Conservation (phyloP, 169 alveolate genomes). For the Plasmodium sp. region DNA sequence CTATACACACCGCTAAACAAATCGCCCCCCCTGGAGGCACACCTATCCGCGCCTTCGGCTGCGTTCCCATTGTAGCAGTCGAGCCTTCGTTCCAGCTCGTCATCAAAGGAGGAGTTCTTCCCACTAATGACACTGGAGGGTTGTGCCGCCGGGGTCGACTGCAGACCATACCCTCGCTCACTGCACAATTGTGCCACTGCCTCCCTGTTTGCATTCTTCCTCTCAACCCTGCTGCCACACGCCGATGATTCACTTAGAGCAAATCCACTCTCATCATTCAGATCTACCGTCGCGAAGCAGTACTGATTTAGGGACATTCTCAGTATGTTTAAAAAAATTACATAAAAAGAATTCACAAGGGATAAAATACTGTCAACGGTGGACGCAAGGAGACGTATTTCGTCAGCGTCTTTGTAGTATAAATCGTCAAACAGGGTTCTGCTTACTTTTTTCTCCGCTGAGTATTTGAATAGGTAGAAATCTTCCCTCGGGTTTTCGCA, state of each 20-base stretch:
- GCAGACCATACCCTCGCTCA: background rate
- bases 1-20: background rate
- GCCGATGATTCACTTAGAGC: background rate
- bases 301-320: conserved; percentile 40
- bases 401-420: conserved; percentile 58
- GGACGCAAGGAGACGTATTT: conserved; percentile 56
- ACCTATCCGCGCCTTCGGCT: background rate
- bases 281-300: conserved; percentile 66
- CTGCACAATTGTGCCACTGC: background rate
- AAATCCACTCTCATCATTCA: conserved; percentile 27
- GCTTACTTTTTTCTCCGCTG: conserved; percentile 42
- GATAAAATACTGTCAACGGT: conserved; percentile 63
- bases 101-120: background rate
- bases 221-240: background rate
- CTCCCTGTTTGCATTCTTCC: background rate
- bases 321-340: conserved; percentile 68
- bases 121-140: background rate
- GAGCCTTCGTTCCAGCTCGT: conserved; percentile 16
- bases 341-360: conserved; percentile 54
- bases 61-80: background rate
- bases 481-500: conserved; percentile 35
- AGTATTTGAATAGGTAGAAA: conserved; percentile 43
- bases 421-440: conserved; percentile 34
- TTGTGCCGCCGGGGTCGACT: background rate
- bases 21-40: background rate